Base-by-base conservation (phyloP, 192 early-diverging fungal species). In the Backusella luteola region DNA sequence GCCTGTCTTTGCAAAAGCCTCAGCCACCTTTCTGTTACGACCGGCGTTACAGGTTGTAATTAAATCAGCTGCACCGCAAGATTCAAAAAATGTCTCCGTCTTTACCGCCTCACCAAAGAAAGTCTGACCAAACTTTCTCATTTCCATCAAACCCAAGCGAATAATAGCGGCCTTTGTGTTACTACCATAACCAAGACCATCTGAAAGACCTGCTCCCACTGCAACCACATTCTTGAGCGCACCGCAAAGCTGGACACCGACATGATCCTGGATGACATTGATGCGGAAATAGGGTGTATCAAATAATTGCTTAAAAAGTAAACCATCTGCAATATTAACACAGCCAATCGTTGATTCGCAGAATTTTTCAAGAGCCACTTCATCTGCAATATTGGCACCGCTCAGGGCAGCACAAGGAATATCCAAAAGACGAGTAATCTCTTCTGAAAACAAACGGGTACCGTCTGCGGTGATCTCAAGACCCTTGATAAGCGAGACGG, bases 161-260 rank as follows among this genome's bases (percentile, higher is more conserved):
- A 99, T 98, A 68, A 99, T 94, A 9, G 97, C 97, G 0, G 97
- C 97, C 86, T 99, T 98, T 35, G 97, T 93, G 85, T 99, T 99
- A 81, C 96, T 94, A 44, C 96, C 97, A 74, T 81, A 84, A 81
- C 93, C 93, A 67, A 98, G 87, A 15, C 97, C 96, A 83, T 99
- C 96, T 44, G 96, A 91, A 66, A 98, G 87, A 70, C 97, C 97
- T 36, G 96, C 97, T 23, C 93, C 97, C 69, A 99, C 90, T 17
- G 97, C 97, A 17, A 99, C 91, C 11, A 99, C 91, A 89, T 99
- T 99, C 86, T 99, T 99, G 36, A 99, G 83, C 5, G 97, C 97
- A 46, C 97, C 97, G 84, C 96, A 99, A 34, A 99, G 87, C 86
- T 99, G 96, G 21, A 97, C 96, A 59, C 96, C 97, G 69, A 92